Evolutionary conservation across 1,284 basidiomycete genomes (phyloP), one percentile per base, ranked within the genome.

Genomic region (Fistulina hepatica): DNA sequence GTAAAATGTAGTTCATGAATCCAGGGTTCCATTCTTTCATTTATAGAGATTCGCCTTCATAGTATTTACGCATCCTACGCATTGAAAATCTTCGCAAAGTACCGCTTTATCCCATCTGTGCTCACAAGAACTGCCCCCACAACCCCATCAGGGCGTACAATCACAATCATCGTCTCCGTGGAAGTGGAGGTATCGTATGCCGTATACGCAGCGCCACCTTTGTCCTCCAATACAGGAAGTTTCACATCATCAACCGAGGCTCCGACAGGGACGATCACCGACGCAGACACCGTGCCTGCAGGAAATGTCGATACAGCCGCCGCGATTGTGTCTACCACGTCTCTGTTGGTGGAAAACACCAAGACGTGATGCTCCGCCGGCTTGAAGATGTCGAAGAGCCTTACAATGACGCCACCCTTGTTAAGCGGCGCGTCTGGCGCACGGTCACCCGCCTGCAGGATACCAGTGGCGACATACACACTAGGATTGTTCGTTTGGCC

Each of bases 61-160:
- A n/a, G n/a, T n/a, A n/a, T n/a, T n/a, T n/a, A n/a, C n/a, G n/a
- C n/a, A n/a, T n/a, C n/a, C n/a, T n/a, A n/a, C n/a, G n/a, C n/a
- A n/a, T n/a, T n/a, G 21, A 48, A 46, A 22, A 48, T 33, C 3
- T 40, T 42, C 2, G 17, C 26, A 11, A 64, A 56, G 39, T 64
- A 64, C 10, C 28, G 34, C n/a, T 27, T 20, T 8, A 63, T 21
- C 2, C 59, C 60, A 15, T 52, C 49, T 2, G 36, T 42, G 2
- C 53, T 53, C 1, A 33, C 44, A n/a, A 59, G 51, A 3, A 63
- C 45, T 0, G 54, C 63, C 10, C 63, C 63, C 3, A 58, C 44
- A 1, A 58, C 52, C 3, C 58, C 59, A 41, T 65, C 63, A 0
- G 64, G 64, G 6, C 63, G 49, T 3, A 65, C 41, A 16, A 40